These are phyloP conservation scores for Drechslerella coelobrocha DNA, from an alignment of 2,329 filamentous ascomycete genomes.

Conservation along the genomic window DNA sequence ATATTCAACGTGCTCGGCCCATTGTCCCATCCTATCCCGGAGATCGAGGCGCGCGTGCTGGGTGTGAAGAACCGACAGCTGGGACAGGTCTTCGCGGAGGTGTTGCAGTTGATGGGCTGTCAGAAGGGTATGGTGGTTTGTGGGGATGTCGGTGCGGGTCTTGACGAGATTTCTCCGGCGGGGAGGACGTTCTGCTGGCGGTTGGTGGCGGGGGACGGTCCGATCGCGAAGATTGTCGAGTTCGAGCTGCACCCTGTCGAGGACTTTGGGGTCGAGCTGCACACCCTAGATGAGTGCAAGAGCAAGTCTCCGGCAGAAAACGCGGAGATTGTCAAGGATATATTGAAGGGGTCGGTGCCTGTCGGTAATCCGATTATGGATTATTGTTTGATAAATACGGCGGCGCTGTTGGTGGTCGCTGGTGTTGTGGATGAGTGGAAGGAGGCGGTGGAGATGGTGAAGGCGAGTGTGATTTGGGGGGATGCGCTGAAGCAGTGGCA, in stretches of 20 bases:
- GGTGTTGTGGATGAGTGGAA: conserved; percentile 94
- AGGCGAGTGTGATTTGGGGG: conserved; percentile 86
- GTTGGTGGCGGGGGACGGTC: conserved; percentile 59
- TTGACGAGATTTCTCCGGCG: conserved; percentile 94
- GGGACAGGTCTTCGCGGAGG: conserved; percentile 86
- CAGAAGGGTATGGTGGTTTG: conserved; percentile 89
- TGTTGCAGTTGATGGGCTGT: conserved; percentile 75
- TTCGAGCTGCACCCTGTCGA: conserved; percentile 75
- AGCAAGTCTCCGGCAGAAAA: conserved; percentile 87
- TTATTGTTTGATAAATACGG: conserved; percentile 94
- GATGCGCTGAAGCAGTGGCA: conserved; percentile 83
- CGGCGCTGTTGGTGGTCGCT: conserved; percentile 81
- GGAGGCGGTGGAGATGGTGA: conserved; percentile 84
- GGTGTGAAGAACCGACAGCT: conserved; percentile 88
- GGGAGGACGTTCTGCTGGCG: conserved; percentile 89
- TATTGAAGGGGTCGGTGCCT: conserved; percentile 64
- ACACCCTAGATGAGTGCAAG: conserved; percentile 78
- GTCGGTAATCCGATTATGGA: conserved; percentile 86
- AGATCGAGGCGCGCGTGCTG: conserved; percentile 86
- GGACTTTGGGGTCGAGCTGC: conserved; percentile 83
- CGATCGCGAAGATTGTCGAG: conserved; percentile 69
- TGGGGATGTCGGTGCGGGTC: conserved; percentile 76
- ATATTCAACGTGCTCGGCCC: conserved; percentile 98
- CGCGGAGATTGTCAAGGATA: conserved; percentile 78
- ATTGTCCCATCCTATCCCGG: conserved; percentile 85